phyloP scores from a whole-genome alignment of 257 asterid genomes.

The Nicotiana benthamiana region DNA sequence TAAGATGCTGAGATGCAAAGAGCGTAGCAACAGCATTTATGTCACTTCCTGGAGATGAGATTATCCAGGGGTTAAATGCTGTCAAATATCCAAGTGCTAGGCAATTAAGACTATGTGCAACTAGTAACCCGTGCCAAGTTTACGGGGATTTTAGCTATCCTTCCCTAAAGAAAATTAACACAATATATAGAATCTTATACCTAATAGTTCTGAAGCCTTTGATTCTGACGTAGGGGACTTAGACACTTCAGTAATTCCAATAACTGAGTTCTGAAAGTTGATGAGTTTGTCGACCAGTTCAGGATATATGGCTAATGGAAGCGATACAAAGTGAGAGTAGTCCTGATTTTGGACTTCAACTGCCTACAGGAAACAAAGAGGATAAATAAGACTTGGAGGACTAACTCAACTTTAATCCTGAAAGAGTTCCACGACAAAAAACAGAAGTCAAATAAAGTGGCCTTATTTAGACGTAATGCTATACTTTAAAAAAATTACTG shows the following conservation, averaged over 20 bases:
- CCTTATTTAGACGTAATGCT: background rate
- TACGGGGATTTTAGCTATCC: too few species aligned
- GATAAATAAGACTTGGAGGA: background rate
- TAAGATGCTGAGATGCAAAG: too few species aligned
- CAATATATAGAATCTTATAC: slow-evolving; percentile 12
- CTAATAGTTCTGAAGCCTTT: slow-evolving; percentile 30
- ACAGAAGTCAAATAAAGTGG: background rate
- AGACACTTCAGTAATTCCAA: slow-evolving; percentile 34
- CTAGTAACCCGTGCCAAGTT: too few species aligned
- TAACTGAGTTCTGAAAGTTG: slow-evolving; percentile 57
- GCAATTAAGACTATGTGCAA: too few species aligned
- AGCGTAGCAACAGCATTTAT: too few species aligned
- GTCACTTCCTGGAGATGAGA: too few species aligned
- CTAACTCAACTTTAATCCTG: background rate
- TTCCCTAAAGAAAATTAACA: too few species aligned
- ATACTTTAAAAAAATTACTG: background rate
- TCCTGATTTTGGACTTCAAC: slow-evolving; percentile 54
- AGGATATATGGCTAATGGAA: slow-evolving; percentile 78
- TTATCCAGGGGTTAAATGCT: too few species aligned
- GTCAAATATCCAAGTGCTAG: too few species aligned
- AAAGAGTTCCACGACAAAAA: background rate
- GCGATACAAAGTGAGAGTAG: slow-evolving; percentile 89
- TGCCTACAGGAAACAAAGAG: slow-evolving; percentile 43
- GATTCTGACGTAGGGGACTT: slow-evolving; percentile 25
- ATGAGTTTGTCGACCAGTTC: slow-evolving; percentile 64